Base-by-base conservation (phyloP, 163 green algal species). In the Scenedesmus sp. region DNA sequence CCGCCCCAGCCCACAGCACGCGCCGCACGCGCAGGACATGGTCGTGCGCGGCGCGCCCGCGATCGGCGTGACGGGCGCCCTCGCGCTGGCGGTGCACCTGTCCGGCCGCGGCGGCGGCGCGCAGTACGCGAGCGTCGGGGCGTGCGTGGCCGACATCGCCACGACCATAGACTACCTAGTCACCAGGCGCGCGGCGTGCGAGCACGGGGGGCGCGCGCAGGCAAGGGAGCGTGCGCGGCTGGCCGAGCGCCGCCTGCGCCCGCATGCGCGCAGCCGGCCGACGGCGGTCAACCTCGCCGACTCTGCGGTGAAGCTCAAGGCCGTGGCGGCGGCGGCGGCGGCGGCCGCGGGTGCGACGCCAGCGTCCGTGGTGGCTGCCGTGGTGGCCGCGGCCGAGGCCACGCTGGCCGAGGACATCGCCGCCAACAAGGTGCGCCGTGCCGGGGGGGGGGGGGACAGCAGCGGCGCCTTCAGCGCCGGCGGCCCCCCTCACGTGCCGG, bases 261-360 rank as follows among this genome's bases (percentile, higher is more conserved):
- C n/a, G n/a, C n/a, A n/a, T n/a, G n/a, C n/a, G n/a, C 85, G 74
- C 87, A 97, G 90, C 76, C 93, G 96, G 6, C 96, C 96, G 6
- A 99, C 96, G 0, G 96, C 96, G 9, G 96, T 99, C n/a, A 99
- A 99, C 80, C 85, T 99, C 42, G 76, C 82, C 9, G 89, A 98
- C 50, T 93, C 96, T 15, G 89, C 88, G 1, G 65, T 83, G n/a
- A 89, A 91, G 60, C 84, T 99, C 14, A 90, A 85, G 36, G 63
- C 47, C 0, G 63, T 93, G 3, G 85, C 90, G 5, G 56, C 56
- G 4, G 45, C 60, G 10, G 87, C 87, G 9, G 87, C 86, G 4
- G 83, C 62, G 15, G 44, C 66, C 1, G 67, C 60, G 11, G 89
- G 67, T 22, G 83, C 88, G 11, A 93, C 83, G 28, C 60, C 84